A percentile compares a stretch with the other conserved stretches of the same genome.
These are phyloP conservation scores for Globisporangium takayamanum DNA, from an alignment of 352 stramenopile species.

Conservation along the genomic window DNA sequence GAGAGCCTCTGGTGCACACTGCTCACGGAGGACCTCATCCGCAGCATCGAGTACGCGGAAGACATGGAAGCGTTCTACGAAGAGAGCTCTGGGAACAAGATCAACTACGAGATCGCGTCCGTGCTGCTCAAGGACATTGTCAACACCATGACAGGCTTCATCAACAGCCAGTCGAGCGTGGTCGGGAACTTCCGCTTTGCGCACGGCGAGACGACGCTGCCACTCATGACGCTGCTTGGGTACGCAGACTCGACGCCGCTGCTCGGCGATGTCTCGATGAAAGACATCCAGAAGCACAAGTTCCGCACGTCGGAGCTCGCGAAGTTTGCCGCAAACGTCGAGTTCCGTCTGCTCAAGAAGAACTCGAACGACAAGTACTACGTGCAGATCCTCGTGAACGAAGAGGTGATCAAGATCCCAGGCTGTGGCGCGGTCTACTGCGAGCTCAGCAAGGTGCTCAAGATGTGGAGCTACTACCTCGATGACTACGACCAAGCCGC, in stretches of 20 bases:
- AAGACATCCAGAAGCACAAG: constrained; percentile 22
- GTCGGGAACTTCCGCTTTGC: constrained; percentile 46
- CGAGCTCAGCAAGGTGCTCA: constrained; percentile 33
- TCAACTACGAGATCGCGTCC: constrained; percentile 50
- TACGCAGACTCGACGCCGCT: constrained; percentile 24
- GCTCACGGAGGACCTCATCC: constrained; percentile 23
- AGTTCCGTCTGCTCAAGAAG: constrained; percentile 32
- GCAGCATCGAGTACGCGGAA: constrained; percentile 35
- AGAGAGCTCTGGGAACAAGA: constrained; percentile 30
- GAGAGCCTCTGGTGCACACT: constrained; percentile 43
- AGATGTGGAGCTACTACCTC: constrained; percentile 53
- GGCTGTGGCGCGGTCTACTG: constrained; percentile 40
- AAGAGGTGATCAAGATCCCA: constrained; percentile 24
- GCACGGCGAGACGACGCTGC: constrained; percentile 65
- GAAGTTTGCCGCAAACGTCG: constrained; percentile 42
- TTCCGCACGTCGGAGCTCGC: constrained; percentile 37
- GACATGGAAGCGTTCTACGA: constrained; percentile 50
- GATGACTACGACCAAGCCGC: constrained; percentile 30
- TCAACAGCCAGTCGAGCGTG: constrained; percentile 3
- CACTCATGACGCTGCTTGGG: constrained; percentile 58
- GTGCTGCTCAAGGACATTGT: constrained; percentile 36
- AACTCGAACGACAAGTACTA: constrained; percentile 10
- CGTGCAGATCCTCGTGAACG: constrained; percentile 45
- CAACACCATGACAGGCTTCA: constrained; percentile 19
- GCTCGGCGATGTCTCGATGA: constrained; percentile 19